Base-by-base conservation (phyloP, 257 asterid species). In the Solanum appendiculatum region DNA sequence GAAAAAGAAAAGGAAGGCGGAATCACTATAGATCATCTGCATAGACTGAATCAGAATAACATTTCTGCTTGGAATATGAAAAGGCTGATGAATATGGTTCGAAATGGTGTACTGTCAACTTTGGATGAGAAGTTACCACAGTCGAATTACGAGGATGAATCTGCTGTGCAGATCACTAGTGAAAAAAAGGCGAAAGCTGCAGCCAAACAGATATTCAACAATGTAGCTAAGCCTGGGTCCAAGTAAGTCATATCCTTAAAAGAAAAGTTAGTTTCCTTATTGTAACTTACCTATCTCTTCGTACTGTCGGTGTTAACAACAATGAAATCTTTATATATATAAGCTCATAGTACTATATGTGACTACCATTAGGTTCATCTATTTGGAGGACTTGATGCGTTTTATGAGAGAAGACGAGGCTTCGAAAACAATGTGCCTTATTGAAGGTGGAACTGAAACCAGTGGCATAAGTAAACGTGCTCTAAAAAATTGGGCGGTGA, bases 41-140 rank as follows among this genome's bases (percentile, higher is more conserved):
- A 94, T 88, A 90, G 94, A 94, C 84, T 94, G 90, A 96, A 94
- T 88, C 96, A 94, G 91, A 89, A 92, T 88, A 96, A 96, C 73
- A 85, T 96, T 82, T 94, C 99, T 5, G 98, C 99, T 77, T 94
- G 98, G 98, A 95, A 95, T 89, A 96, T 96, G 99, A 95, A 96
- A 92, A 94, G 98, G 92, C 37, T 96, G 93, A 91, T 90, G 82
- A 94, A 91, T 85, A 91, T 93, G n/a, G 98, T 92, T 21, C 90
- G 95, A 86, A 90, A 91, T 16, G 98, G 98, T n/a, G 93, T 89
- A 9, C 83, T 96, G 70, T 93, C 99, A 12, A 95, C 98, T 64
- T 89, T 93, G 73, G 98, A 96, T 48, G 98, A 96, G 92, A 90
- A 92, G 58, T 77, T 95, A 77, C 93, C 89, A 36, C 96, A 93